Evolutionary conservation across 2,329 filamentous ascomycete genomes (phyloP).

Genomic region (Cercospora sojina): DNA sequence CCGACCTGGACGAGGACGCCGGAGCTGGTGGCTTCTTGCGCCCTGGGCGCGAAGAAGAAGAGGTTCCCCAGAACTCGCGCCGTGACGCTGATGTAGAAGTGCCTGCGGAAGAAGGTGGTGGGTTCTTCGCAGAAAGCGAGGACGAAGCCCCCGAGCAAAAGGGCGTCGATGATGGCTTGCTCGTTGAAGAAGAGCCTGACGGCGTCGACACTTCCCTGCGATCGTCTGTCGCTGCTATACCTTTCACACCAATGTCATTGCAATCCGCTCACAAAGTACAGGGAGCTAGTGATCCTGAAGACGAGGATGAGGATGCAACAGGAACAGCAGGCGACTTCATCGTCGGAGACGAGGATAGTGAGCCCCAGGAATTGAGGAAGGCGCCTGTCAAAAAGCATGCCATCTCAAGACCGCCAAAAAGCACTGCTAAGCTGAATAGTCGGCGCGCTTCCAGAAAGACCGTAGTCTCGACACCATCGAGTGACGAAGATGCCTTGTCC

Average conservation of each 20-base stretch:
- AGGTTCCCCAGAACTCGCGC: conserved; percentile 35
- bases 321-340: conserved; percentile 38
- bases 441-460: not conserved
- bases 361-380: not conserved
- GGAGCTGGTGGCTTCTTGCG: conserved; percentile 46
- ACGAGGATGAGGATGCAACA: conserved; percentile 18
- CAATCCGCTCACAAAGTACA: conserved; percentile 28
- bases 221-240: conserved; percentile 15
- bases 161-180: conserved; percentile 41
- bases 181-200: conserved; percentile 40
- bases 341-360: not conserved
- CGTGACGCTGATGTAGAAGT: conserved; percentile 12
- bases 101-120: conserved; percentile 24
- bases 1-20: conserved; percentile 24
- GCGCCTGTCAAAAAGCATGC: not conserved
- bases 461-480: conserved; percentile 4
- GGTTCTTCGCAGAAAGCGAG: conserved; percentile 33
- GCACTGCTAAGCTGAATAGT: conserved; percentile 7
- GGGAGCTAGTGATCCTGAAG: conserved; percentile 4
- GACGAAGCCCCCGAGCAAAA: conserved; percentile 34
- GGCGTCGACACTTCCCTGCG: conserved; percentile 22
- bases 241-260: conserved; percentile 31
- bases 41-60: conserved; percentile 39
- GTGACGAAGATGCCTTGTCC: not conserved
- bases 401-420: conserved; percentile 7